These are phyloP conservation scores for Kregervanrija fluxuum DNA, from an alignment of 805 yeast species.

Conservation along the genomic window DNA sequence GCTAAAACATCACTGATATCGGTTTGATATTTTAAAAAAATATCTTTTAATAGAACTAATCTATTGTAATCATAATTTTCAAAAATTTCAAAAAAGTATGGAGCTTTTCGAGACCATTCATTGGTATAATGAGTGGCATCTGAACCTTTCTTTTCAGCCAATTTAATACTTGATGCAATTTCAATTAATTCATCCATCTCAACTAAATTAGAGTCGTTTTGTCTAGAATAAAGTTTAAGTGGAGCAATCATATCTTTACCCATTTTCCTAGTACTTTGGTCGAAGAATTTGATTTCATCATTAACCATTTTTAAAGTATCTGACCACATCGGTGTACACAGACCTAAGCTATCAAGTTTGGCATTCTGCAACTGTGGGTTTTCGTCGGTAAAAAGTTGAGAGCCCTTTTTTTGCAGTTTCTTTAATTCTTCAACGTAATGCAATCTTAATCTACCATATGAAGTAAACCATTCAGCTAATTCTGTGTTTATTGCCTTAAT, in stretches of 20 bases:
- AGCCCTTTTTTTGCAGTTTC: conserved; percentile 28
- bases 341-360: conserved; percentile 42
- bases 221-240: conserved; percentile 44
- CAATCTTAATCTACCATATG: conserved; percentile 41
- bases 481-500: conserved; percentile 51
- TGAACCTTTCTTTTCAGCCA: conserved; percentile 11
- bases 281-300: conserved; percentile 36
- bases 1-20: conserved; percentile 48
- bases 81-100: conserved; percentile 66
- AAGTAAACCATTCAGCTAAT: conserved; percentile 54
- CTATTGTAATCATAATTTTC: conserved; percentile 64
- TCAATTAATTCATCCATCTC: conserved; percentile 31
- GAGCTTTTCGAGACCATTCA: conserved; percentile 75
- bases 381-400: conserved; percentile 28
- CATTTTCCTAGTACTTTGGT: conserved; percentile 44
- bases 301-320: conserved; percentile 33
- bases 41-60: conserved; percentile 54
- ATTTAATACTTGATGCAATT: conserved; percentile 19
- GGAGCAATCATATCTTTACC: conserved; percentile 51
- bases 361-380: conserved; percentile 37
- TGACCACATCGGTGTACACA: conserved; percentile 37
- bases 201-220: conserved; percentile 39
- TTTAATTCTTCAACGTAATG: conserved; percentile 43
- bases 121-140: conserved; percentile 39
- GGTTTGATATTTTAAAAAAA: conserved; percentile 59